Evolutionary conservation across 345 rosid species (phyloP).

Genomic region (Crucihimalaya himalaica): DNA sequence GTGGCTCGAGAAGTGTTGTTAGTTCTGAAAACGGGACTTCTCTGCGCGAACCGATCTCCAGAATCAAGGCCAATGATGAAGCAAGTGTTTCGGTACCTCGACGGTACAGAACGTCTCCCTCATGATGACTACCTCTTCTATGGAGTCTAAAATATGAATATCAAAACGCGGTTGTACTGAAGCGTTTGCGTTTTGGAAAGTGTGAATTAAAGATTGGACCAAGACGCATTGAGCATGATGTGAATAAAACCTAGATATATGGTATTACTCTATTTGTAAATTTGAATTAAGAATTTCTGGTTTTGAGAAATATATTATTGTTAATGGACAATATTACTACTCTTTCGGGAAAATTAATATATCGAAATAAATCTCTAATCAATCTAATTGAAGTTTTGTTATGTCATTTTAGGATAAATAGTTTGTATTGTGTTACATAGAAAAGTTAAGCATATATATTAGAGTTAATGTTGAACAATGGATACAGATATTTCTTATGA

Average conservation of each 20-base stretch:
- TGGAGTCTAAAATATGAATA: conserved; percentile 20
- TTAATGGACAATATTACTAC: neutral
- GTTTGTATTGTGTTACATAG: neutral
- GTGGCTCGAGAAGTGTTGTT: conserved; percentile 40
- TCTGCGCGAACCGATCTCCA: conserved; percentile 36
- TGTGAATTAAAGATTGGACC: neutral
- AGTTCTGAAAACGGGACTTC: conserved; percentile 44
- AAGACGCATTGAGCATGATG: conserved; percentile 1
- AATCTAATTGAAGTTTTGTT: neutral
- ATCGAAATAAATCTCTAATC: neutral
- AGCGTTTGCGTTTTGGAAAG: conserved; percentile 6
- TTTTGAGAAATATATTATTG: neutral
- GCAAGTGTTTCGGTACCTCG: conserved; percentile 41
- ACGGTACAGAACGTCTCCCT: conserved; percentile 33
- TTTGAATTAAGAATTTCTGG: neutral
- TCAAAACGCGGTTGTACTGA: neutral
- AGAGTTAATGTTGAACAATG: too few relatives aligned
- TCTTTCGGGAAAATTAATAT: neutral
- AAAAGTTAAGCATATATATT: neutral
- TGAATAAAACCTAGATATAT: neutral
- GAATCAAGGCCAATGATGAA: conserved; percentile 39
- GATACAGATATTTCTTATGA: too few relatives aligned
- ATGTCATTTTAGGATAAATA: neutral
- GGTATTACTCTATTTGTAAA: neutral
- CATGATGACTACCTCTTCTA: conserved; percentile 12